Evolutionary conservation across 257 asterid species (phyloP).

Genomic region (Solanum paucissectum): DNA sequence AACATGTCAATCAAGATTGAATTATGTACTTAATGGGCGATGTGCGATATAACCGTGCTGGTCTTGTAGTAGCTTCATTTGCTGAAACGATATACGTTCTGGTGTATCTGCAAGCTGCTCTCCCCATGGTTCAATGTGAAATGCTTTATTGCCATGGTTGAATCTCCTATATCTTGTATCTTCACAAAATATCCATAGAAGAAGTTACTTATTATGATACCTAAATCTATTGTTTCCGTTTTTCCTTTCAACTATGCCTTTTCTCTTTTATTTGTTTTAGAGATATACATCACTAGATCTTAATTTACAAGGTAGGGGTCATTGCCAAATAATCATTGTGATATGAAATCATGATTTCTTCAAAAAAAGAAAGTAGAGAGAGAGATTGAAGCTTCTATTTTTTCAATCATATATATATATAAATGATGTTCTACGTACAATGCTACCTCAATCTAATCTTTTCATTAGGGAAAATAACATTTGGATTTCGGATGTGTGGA

Average conservation of each 20-base stretch:
- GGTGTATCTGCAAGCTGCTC: not conserved
- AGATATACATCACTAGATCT: not conserved
- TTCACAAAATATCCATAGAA: not conserved
- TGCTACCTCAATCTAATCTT: constrained; percentile 31
- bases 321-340: not conserved
- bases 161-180: not conserved
- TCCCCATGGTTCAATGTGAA: not conserved
- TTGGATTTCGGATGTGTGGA: constrained; percentile 55
- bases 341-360: not conserved
- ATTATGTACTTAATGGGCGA: not conserved
- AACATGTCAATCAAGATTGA: not conserved
- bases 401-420: not conserved
- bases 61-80: not conserved
- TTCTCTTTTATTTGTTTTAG: not conserved
- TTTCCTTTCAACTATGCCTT: not conserved
- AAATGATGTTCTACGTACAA: not conserved
- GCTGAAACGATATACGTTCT: not conserved
- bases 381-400: not conserved
- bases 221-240: not conserved
- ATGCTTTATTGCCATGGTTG: not conserved
- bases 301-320: not conserved
- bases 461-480: constrained; percentile 32
- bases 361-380: not conserved
- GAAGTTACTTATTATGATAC: not conserved
- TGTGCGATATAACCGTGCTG: not conserved